These are phyloP conservation scores for Pythium rhizo-oryzae DNA, from an alignment of 352 stramenopile species.

Conservation along the genomic window DNA sequence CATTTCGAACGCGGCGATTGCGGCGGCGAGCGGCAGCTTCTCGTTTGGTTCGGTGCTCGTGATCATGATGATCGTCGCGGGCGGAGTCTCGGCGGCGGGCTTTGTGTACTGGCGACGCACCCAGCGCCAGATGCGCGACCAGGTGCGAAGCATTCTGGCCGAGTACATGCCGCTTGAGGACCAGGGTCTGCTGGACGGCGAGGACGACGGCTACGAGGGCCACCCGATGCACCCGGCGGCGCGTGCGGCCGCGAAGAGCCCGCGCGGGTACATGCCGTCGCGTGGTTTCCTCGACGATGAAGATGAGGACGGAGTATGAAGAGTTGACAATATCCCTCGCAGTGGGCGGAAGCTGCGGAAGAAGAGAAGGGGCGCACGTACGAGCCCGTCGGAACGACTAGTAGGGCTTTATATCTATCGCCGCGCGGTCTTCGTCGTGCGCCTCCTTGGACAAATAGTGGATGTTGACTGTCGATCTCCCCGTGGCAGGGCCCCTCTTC, in stretches of 20 bases:
- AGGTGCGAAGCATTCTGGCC: constrained; percentile 95
- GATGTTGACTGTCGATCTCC: constrained; percentile 4
- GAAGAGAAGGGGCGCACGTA: neutral
- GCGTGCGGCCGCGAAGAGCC: constrained; percentile 77
- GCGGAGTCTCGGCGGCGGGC: constrained; percentile 66
- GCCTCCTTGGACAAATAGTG: neutral
- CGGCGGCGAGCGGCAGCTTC: constrained; percentile 54
- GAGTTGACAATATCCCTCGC: neutral
- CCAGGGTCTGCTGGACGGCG: constrained; percentile 66
- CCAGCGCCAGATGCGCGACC: constrained; percentile 93
- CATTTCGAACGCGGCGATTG: constrained; percentile 61
- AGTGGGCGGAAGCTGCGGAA: constrained; percentile 2
- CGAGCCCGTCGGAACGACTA: neutral
- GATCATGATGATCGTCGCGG: constrained; percentile 84
- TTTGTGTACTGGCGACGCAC: constrained; percentile 93
- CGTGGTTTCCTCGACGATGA: constrained; percentile 85
- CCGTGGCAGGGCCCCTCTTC: neutral
- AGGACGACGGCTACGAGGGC: constrained; percentile 65
- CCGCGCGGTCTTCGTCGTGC: no score
- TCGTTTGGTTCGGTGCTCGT: constrained; percentile 85
- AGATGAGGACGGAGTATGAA: constrained; percentile 72
- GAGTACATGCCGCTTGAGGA: constrained; percentile 97
- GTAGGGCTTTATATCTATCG: neutral
- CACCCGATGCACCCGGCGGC: constrained; percentile 68
- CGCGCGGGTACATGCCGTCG: constrained; percentile 84